Evolutionary conservation across 768 basidiomycete genomes (phyloP).

Genomic region (Trametopsis cervina): DNA sequence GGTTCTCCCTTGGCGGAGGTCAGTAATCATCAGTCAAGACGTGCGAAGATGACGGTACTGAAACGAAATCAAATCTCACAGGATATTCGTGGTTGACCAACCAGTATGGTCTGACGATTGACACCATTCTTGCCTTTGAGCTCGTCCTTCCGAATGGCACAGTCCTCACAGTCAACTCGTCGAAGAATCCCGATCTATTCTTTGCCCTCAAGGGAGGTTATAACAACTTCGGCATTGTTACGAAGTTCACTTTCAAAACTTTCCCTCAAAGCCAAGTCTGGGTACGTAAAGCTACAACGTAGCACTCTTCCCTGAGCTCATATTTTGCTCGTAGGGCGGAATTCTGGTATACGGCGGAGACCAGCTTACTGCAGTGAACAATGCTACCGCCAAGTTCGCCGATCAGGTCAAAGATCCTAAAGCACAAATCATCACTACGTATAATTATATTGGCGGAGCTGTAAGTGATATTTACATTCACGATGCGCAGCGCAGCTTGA

Average conservation of each 20-base stretch:
- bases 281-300: constrained; percentile 33
- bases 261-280: constrained; percentile 51
- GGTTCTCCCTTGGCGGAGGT: constrained; percentile 46
- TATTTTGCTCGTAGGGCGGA: constrained; percentile 37
- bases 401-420: constrained; percentile 41
- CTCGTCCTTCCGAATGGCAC: constrained; percentile 50
- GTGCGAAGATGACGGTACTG: neutral
- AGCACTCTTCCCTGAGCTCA: neutral
- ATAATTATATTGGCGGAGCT: no score
- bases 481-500: no score
- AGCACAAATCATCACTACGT: constrained; percentile 41
- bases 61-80: constrained; percentile 15
- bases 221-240: constrained; percentile 63
- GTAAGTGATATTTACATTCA: no score
- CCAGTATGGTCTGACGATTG: constrained; percentile 49
- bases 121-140: constrained; percentile 46
- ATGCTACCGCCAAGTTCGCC: constrained; percentile 35
- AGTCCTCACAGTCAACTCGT: constrained; percentile 24
- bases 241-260: constrained; percentile 45
- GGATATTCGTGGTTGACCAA: constrained; percentile 64
- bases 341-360: constrained; percentile 25
- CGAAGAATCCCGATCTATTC: constrained; percentile 31
- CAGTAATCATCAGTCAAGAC: neutral
- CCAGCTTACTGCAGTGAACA: constrained; percentile 17
- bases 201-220: constrained; percentile 50